A percentile compares a stretch with the other conserved stretches of the same genome.
Conservation (phyloP, 768 basidiomycete genomes). For the Scleroderma bovista region DNA sequence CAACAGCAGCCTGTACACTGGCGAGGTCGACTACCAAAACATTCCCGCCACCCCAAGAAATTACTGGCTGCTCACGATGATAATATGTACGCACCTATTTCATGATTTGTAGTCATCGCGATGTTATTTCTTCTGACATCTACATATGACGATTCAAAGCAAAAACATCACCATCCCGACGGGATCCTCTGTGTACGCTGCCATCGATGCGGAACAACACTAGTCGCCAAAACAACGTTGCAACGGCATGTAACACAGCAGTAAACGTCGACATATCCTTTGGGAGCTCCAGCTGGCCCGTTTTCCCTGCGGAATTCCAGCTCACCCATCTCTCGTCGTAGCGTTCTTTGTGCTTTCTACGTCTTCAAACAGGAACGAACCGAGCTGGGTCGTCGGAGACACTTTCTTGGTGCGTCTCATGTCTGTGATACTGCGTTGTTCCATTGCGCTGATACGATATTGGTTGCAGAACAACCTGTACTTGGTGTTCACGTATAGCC, state of each 20-base stretch:
- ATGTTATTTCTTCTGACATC: slow-evolving; percentile 29
- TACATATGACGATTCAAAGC: slow-evolving; percentile 60
- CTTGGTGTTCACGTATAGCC: slow-evolving; percentile 77
- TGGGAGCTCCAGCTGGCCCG: no score
- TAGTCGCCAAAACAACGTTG: slow-evolving; percentile 51
- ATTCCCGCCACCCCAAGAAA: slow-evolving; percentile 51
- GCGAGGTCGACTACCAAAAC: slow-evolving; percentile 75
- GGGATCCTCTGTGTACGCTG: slow-evolving; percentile 52
- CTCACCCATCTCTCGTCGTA: no score
- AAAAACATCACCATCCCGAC: slow-evolving; percentile 41
- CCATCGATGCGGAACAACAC: slow-evolving; percentile 98
- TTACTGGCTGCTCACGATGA: slow-evolving; percentile 80
- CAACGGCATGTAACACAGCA: no score
- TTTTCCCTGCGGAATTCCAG: no score
- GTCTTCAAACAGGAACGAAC: slow-evolving; percentile 37
- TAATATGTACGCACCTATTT: slow-evolving; percentile 35
- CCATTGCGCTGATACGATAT: not conserved
- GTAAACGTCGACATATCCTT: no score
- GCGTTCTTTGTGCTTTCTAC: no score
- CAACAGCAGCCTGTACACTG: slow-evolving; percentile 71
- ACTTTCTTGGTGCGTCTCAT: slow-evolving; percentile 60
- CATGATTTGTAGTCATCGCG: not conserved
- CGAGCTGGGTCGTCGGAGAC: slow-evolving; percentile 87
- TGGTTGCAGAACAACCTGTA: slow-evolving; percentile 82
- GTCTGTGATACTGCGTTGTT: slow-evolving; percentile 7